Percentiles rank a stretch among this genome's conserved stretches.
These are phyloP conservation scores for Dichotomopilus funicola DNA, from an alignment of 2,329 filamentous ascomycete genomes.

Conservation along the genomic window DNA sequence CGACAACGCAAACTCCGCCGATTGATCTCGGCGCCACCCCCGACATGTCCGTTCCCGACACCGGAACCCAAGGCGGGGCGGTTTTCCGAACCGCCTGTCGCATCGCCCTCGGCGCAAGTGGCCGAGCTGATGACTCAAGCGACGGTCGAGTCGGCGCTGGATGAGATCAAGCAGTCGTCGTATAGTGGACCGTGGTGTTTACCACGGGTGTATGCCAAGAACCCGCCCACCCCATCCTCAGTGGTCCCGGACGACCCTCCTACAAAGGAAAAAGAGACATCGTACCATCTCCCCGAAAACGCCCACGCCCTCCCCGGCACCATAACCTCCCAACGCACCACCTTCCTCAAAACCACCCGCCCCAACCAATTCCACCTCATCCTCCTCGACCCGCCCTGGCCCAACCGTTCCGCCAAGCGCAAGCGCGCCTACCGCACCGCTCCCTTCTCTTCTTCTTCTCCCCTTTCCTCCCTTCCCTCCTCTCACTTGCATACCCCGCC, in stretches of 20 bases:
- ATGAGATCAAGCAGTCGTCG: constrained; percentile 28
- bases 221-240: constrained; percentile 13
- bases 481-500: too few relatives aligned
- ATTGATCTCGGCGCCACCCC: constrained; percentile 41
- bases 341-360: constrained; percentile 38
- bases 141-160: constrained; percentile 39
- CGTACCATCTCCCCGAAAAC: neutral
- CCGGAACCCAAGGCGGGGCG: constrained; percentile 41
- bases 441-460: constrained; percentile 40
- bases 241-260: neutral
- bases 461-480: constrained; percentile 1
- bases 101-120: constrained; percentile 40
- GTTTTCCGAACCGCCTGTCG: constrained; percentile 21
- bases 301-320: neutral
- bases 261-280: neutral
- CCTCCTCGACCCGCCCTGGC: constrained; percentile 74
- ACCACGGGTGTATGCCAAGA: constrained; percentile 28
- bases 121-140: constrained; percentile 49
- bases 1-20: constrained; percentile 26
- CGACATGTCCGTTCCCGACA: constrained; percentile 41
- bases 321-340: neutral
- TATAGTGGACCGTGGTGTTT: constrained; percentile 42
- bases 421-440: constrained; percentile 42
- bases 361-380: constrained; percentile 60
- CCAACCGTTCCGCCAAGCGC: constrained; percentile 65